Conservation (phyloP, 2,329 filamentous ascomycete genomes). For the Colletotrichum tropicicola region DNA sequence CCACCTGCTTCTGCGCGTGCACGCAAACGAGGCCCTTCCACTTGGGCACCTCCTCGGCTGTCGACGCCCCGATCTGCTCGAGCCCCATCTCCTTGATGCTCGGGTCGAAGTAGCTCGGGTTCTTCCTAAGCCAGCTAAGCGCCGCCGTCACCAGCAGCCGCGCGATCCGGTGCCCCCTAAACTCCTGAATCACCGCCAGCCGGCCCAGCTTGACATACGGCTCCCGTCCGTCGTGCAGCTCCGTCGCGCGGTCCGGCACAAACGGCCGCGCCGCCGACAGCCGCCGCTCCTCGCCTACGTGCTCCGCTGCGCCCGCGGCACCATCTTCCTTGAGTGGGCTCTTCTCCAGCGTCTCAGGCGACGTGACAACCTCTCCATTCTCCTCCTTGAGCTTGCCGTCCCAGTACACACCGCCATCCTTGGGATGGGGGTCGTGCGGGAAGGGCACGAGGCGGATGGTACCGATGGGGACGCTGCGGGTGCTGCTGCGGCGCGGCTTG, state of each 20-base stretch:
- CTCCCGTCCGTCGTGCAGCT: conserved; percentile 69
- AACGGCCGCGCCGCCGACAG: not conserved
- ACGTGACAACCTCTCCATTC: conserved; percentile 33
- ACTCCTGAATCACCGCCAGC: conserved; percentile 74
- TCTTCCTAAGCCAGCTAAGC: conserved; percentile 71
- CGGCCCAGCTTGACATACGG: conserved; percentile 86
- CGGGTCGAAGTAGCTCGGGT: conserved; percentile 66
- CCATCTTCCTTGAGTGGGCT: conserved; percentile 9
- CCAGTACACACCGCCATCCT: conserved; percentile 57
- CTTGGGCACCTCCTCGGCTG: conserved; percentile 52
- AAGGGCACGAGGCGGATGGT: conserved; percentile 85
- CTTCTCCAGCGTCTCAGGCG: conserved; percentile 21
- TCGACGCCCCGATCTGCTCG: conserved; percentile 51
- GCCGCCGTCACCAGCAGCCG: conserved; percentile 73
- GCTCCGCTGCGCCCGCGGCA: conserved; percentile 34
- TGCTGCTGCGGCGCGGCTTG: conserved; percentile 53
- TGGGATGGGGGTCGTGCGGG: conserved; percentile 74
- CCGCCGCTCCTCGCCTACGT: conserved; percentile 20
- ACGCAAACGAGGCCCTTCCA: conserved; percentile 73
- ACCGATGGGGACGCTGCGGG: conserved; percentile 67
- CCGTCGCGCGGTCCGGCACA: conserved; percentile 53
- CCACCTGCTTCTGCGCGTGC: conserved; percentile 78
- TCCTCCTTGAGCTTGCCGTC: conserved; percentile 49
- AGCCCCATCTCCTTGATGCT: conserved; percentile 54
- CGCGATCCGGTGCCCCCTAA: conserved; percentile 72